These are phyloP conservation scores for Alternaria atra DNA, from an alignment of 2,329 filamentous ascomycete species.

Conservation along the genomic window DNA sequence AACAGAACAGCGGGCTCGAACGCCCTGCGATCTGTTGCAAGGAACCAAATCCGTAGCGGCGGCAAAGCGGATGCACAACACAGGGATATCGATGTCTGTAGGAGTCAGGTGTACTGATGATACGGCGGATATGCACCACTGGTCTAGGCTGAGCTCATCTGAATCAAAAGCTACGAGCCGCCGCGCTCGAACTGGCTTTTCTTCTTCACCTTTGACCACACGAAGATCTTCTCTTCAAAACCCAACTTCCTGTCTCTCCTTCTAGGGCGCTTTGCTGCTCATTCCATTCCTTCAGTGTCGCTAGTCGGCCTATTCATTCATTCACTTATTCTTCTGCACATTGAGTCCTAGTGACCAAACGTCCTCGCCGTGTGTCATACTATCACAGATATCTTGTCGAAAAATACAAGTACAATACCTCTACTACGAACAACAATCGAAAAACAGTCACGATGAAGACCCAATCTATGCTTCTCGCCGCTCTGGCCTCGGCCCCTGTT, in stretches of 20 bases:
- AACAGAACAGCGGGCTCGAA: conserved; percentile 27
- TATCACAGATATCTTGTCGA: conserved; percentile 17
- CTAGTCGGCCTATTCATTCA: conserved; percentile 50
- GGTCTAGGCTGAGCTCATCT: conserved; percentile 13
- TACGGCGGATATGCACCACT: conserved; percentile 6
- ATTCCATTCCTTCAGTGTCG: conserved; percentile 47
- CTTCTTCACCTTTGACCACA: conserved; percentile 29
- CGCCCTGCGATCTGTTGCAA: conserved; percentile 34
- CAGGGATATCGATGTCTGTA: conserved; percentile 24
- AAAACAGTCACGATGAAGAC: conserved; percentile 44
- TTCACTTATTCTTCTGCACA: conserved; percentile 29
- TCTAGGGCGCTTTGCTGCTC: conserved; percentile 36
- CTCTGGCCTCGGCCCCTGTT: conserved; percentile 44
- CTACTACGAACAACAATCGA: conserved; percentile 1
- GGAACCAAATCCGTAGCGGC: conserved; percentile 32
- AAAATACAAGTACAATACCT: conserved; percentile 3
- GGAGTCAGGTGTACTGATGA: conserved; percentile 10
- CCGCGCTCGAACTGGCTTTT: conserved; percentile 10
- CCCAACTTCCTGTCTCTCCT: conserved; percentile 46
- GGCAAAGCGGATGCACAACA: conserved; percentile 24
- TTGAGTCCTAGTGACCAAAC: conserved; percentile 45
- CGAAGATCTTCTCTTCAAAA: conserved; percentile 31
- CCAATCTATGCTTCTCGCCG: conserved; percentile 42
- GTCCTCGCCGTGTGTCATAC: conserved; percentile 36
- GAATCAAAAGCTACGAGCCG: conserved; percentile 34